Evolutionary conservation across 768 basidiomycete genomes (phyloP).

Genomic region (Serendipita sp.): DNA sequence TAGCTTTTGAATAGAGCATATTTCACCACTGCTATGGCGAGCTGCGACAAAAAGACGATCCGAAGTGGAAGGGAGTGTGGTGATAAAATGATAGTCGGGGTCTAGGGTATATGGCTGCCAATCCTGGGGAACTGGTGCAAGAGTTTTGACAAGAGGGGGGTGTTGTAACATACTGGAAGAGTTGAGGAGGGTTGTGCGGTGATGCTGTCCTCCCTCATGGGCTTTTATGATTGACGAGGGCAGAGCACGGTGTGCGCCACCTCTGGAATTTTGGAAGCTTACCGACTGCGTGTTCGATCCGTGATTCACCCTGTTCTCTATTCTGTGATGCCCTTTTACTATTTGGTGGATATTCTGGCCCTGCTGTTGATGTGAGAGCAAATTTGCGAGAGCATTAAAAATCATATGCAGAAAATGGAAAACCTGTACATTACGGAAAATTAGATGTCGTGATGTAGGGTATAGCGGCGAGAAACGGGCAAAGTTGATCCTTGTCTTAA

Average conservation of each 20-base stretch:
- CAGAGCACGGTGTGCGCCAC: not conserved
- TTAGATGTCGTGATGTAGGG: too few species aligned
- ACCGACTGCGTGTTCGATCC: not conserved
- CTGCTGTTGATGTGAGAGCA: too few species aligned
- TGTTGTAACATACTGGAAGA: not conserved
- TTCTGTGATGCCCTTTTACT: too few species aligned
- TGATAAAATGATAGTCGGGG: not conserved
- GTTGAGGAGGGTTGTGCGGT: too few species aligned
- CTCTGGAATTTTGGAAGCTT: not conserved
- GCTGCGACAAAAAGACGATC: not conserved
- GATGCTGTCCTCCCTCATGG: too few species aligned
- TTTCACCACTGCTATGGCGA: not conserved
- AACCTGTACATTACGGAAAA: too few species aligned
- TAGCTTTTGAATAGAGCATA: not conserved
- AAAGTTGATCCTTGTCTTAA: too few species aligned
- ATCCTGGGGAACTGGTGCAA: not conserved
- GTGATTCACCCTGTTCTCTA: not conserved
- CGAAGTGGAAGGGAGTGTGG: not conserved
- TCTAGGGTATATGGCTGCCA: constrained; percentile 2
- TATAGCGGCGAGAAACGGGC: too few species aligned
- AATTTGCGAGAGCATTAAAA: too few species aligned
- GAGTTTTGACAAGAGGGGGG: not conserved
- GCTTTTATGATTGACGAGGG: too few species aligned
- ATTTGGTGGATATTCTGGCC: too few species aligned
- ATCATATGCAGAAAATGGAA: too few species aligned